phyloP scores from a whole-genome alignment of 768 basidiomycete genomes.

The Galerina sulciceps region DNA sequence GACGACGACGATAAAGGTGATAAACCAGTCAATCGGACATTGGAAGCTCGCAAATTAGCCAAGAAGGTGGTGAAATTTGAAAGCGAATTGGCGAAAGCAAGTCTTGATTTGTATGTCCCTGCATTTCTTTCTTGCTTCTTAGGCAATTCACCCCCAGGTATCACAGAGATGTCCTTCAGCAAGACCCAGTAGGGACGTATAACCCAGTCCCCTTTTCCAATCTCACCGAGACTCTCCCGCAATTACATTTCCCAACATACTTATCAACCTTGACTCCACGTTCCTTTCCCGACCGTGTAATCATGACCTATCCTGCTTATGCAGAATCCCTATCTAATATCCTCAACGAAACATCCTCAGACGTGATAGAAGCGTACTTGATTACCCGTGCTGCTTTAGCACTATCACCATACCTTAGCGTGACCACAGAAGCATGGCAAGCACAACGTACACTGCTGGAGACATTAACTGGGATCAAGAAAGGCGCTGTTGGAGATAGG shows the following conservation, averaged over 20 bases:
- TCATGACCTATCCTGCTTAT: constrained; percentile 85
- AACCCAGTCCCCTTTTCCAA: constrained; percentile 79
- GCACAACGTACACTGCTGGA: constrained; percentile 74
- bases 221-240: constrained; percentile 68
- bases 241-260: constrained; percentile 85
- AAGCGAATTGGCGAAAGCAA: constrained; percentile 73
- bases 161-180: constrained; percentile 64
- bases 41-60: constrained; percentile 66
- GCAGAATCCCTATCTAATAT: constrained; percentile 68
- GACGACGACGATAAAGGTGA: constrained; percentile 53
- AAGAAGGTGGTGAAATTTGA: constrained; percentile 80
- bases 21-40: constrained; percentile 53
- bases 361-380: constrained; percentile 87
- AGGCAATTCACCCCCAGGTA: neutral
- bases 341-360: constrained; percentile 65
- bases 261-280: constrained; percentile 85
- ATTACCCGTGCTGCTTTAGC: constrained; percentile 73
- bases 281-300: constrained; percentile 72
- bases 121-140: neutral
- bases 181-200: constrained; percentile 87
- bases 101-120: constrained; percentile 71
- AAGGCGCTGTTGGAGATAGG: constrained; percentile 83
- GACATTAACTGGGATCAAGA: constrained; percentile 80
- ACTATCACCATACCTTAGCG: constrained; percentile 74
- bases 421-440: constrained; percentile 78